These are phyloP conservation scores for Podospora australis DNA, from an alignment of 495 filamentous ascomycete genomes.

Conservation along the genomic window DNA sequence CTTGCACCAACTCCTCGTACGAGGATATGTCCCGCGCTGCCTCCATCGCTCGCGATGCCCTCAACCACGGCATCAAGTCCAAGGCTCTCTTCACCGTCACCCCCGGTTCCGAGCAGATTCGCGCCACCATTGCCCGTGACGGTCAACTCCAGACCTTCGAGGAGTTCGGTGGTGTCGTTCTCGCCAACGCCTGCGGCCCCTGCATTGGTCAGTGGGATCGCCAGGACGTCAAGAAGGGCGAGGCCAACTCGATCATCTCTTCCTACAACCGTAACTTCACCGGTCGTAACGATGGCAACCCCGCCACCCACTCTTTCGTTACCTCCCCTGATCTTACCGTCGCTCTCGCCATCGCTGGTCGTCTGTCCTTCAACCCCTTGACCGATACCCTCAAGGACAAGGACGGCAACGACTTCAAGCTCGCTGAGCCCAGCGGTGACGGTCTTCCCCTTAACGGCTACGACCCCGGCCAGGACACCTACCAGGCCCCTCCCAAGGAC, in stretches of 20 bases:
- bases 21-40: slow-evolving; percentile 97
- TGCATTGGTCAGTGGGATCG: slow-evolving; percentile 89
- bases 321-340: slow-evolving; percentile 96
- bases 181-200: slow-evolving; percentile 92
- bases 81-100: slow-evolving; percentile 93
- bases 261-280: slow-evolving; percentile 79
- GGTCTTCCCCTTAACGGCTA: slow-evolving; percentile 78
- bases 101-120: slow-evolving; percentile 95
- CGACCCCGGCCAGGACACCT: slow-evolving; percentile 91
- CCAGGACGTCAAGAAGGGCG: slow-evolving; percentile 91
- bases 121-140: slow-evolving; percentile 90
- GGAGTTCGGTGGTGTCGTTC: slow-evolving; percentile 92
- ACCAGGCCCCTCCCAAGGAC: slow-evolving; percentile 89
- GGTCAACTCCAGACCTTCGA: slow-evolving; percentile 95
- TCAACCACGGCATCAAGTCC: slow-evolving; percentile 88
- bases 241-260: slow-evolving; percentile 58
- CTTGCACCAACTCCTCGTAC: slow-evolving; percentile 99
- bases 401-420: slow-evolving; percentile 93
- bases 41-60: slow-evolving; percentile 89
- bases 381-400: slow-evolving; percentile 91
- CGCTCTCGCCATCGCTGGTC: slow-evolving; percentile 83
- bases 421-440: slow-evolving; percentile 70
- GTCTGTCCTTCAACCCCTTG: slow-evolving; percentile 93
- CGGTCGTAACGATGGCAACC: slow-evolving; percentile 98
- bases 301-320: slow-evolving; percentile 96